Percentiles rank a stretch among this genome's conserved stretches.
Evolutionary conservation across 2,329 filamentous ascomycete species (phyloP).

Genomic region (Paradendryphiella salina): DNA sequence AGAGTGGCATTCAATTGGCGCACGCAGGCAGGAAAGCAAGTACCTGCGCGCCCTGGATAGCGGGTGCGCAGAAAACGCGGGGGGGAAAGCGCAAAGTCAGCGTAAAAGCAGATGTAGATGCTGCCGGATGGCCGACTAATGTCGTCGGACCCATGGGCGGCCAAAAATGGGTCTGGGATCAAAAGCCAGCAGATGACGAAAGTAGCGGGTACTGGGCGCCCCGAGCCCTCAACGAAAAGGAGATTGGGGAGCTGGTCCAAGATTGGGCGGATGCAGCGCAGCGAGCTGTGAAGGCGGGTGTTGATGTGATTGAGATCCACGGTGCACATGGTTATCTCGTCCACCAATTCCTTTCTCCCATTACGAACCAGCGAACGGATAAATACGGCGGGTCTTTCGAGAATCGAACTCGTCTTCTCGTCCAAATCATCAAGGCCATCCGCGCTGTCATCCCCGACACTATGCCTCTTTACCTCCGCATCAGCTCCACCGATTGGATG

Average conservation of each 20-base stretch:
- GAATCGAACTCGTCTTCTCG: constrained; percentile 45
- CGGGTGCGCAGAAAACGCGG: constrained; percentile 18
- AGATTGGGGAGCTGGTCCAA: constrained; percentile 46
- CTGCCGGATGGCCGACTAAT: constrained; percentile 42
- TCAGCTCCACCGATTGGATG: constrained; percentile 46
- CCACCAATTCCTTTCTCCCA: constrained; percentile 47
- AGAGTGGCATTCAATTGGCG: constrained; percentile 42
- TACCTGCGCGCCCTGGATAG: constrained; percentile 41
- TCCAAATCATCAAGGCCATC: constrained; percentile 49
- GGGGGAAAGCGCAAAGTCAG: constrained; percentile 34
- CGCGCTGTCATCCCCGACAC: constrained; percentile 37
- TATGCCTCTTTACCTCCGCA: constrained; percentile 45
- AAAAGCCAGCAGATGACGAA: constrained; percentile 34
- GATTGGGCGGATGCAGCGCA: constrained; percentile 48
- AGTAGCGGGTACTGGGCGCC: constrained; percentile 46
- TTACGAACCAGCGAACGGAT: constrained; percentile 50
- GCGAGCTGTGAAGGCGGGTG: constrained; percentile 43
- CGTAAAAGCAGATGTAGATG: constrained; percentile 32
- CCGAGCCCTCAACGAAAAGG: constrained; percentile 41
- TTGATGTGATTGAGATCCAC: constrained; percentile 51
- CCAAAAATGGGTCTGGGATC: constrained; percentile 48
- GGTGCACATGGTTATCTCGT: constrained; percentile 50
- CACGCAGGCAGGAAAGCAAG: constrained; percentile 44
- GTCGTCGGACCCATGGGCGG: constrained; percentile 46
- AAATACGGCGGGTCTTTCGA: constrained; percentile 50